Conservation (phyloP, 345 rosid species). For the Eucalyptus erythrocorys region DNA sequence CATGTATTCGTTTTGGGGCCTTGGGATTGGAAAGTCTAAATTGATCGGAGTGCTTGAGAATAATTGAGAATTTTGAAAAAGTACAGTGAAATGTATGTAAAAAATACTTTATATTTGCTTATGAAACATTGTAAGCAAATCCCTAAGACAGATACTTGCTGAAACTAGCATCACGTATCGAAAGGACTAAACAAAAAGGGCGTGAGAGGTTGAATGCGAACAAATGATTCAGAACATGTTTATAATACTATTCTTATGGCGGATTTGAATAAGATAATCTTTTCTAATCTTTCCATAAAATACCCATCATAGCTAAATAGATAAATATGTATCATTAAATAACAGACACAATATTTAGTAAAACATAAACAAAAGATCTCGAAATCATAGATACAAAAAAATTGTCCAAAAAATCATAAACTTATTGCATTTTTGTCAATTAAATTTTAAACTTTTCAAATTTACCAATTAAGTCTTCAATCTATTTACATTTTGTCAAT, state of each 20-base stretch:
- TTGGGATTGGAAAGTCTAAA: background rate
- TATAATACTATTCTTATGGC: background rate
- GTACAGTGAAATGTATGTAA: background rate
- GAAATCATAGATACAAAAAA: too few relatives aligned
- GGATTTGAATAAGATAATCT: background rate
- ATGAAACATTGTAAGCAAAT: background rate
- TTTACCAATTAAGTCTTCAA: too few relatives aligned
- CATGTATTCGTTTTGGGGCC: background rate
- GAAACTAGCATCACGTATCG: background rate
- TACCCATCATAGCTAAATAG: background rate
- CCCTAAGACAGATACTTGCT: rapidly evolving
- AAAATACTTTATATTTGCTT: background rate
- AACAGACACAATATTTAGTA: background rate
- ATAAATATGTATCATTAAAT: background rate
- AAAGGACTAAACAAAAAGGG: background rate
- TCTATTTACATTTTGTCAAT: too few relatives aligned
- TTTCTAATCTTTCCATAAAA: background rate
- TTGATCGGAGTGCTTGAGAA: background rate
- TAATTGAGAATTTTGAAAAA: background rate
- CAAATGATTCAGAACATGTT: background rate
- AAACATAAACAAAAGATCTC: too few relatives aligned
- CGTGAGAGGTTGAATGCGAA: background rate
- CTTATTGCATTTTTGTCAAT: too few relatives aligned
- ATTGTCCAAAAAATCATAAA: too few relatives aligned
- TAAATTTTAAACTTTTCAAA: too few relatives aligned